These are phyloP conservation scores for Styphnolobium japonicum DNA, from an alignment of 306 rosid species.

Conservation along the genomic window DNA sequence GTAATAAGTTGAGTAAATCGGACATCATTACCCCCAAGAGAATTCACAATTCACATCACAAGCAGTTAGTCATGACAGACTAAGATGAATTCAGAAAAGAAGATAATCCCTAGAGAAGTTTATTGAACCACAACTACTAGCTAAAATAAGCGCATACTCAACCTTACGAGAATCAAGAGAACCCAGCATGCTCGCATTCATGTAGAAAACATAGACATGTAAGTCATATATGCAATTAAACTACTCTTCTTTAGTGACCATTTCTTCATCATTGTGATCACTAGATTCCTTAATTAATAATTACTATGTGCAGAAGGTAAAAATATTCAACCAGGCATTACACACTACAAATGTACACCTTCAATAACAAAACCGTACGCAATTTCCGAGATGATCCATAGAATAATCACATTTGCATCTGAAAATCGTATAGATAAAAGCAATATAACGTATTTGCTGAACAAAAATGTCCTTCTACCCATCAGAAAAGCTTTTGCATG, in stretches of 20 bases:
- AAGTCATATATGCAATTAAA: not conserved
- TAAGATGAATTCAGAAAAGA: not conserved
- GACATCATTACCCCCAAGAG: not conserved
- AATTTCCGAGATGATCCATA: not conserved
- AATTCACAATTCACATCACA: not conserved
- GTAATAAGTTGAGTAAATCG: not conserved
- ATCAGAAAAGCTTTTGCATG: not conserved
- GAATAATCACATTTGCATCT: not conserved
- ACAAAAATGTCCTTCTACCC: not conserved
- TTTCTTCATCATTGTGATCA: not conserved
- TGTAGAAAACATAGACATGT: not conserved
- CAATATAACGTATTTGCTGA: not conserved
- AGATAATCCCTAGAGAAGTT: not conserved
- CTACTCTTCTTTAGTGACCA: not conserved
- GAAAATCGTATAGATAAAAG: not conserved
- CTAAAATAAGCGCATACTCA: not conserved
- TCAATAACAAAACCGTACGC: not conserved
- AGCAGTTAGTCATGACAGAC: not conserved
- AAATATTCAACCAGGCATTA: not conserved
- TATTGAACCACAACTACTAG: not conserved
- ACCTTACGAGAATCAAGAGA: too few species aligned
- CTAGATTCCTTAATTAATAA: too few species aligned
- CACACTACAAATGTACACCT: not conserved
- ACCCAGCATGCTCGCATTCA: not conserved
- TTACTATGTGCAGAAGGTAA: too few species aligned